A percentile compares a stretch with the other conserved stretches of the same genome.
phyloP scores from a whole-genome alignment of 441 rosid genomes.

The Gossypium aridum region DNA sequence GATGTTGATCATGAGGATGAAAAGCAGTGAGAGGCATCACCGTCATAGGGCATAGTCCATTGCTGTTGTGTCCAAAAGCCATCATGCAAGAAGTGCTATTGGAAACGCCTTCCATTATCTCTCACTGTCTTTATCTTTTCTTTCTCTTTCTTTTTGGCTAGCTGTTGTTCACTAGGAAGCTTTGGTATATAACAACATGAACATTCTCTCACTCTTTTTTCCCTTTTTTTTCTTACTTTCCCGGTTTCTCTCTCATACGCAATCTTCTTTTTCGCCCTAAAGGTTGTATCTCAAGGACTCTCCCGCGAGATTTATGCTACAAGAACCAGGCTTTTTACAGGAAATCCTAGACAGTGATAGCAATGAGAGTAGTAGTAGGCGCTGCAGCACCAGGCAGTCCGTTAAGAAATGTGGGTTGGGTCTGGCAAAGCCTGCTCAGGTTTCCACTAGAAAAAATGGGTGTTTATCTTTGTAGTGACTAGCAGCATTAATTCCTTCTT shows the following conservation, averaged over 20 bases:
- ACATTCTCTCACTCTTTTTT: not conserved
- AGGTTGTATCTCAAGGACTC: constrained; percentile 35
- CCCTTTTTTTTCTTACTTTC: constrained; percentile 12
- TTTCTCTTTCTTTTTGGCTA: constrained; percentile 16
- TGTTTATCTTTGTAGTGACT: not conserved
- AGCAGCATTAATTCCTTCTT: constrained; percentile 4
- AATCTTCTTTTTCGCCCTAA: constrained; percentile 27
- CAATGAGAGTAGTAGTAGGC: constrained; percentile 16
- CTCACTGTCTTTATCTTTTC: constrained; percentile 25
- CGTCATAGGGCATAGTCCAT: constrained; percentile 50
- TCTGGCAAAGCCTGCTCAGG: not conserved
- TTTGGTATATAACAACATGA: constrained; percentile 4
- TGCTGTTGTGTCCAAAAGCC: constrained; percentile 49
- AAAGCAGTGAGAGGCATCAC: constrained; percentile 53
- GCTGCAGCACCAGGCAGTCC: constrained; percentile 25
- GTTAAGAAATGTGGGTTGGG: constrained; percentile 22
- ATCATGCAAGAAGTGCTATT: constrained; percentile 44
- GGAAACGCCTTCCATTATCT: constrained; percentile 46
- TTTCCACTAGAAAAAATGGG: not conserved
- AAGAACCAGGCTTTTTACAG: constrained; percentile 65
- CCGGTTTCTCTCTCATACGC: constrained; percentile 30
- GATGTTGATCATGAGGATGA: constrained; percentile 28
- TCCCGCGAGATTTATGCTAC: constrained; percentile 97
- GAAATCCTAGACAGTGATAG: constrained; percentile 49
- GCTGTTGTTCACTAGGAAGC: not conserved